These are phyloP conservation scores for Sphaerobolus stellatus DNA, from an alignment of 1,284 basidiomycete species.

Conservation along the genomic window DNA sequence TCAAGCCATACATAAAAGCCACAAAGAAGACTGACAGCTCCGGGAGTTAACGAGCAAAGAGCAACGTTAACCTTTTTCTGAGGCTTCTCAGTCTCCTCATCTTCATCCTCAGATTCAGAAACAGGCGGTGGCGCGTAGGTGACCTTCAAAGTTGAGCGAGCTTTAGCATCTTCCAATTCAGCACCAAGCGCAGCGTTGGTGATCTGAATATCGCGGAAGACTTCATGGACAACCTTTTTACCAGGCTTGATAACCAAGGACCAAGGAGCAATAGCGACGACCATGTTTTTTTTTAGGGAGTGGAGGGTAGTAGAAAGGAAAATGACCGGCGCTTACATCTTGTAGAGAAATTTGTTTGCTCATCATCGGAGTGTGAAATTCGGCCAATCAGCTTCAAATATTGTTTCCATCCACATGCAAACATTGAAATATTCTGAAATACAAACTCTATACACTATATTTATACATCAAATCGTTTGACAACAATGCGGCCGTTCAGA, in stretches of 20 bases:
- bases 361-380: constrained; percentile 2
- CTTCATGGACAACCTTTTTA: constrained; percentile 58
- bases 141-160: constrained; percentile 80
- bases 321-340: background rate
- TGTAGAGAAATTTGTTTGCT: constrained; percentile 9
- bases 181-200: constrained; percentile 85
- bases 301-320: background rate
- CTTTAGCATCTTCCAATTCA: constrained; percentile 60
- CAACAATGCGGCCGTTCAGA: constrained; percentile 7
- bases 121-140: constrained; percentile 50
- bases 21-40: constrained; percentile 51
- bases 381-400: no score
- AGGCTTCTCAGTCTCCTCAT: constrained; percentile 43
- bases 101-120: constrained; percentile 50
- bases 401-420: no score
- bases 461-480: constrained; percentile 13
- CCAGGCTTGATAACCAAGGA: constrained; percentile 62
- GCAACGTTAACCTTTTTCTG: constrained; percentile 46
- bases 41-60: constrained; percentile 69
- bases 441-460: background rate
- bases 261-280: constrained; percentile 33
- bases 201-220: constrained; percentile 74
- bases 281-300: constrained; percentile 1
- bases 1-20: background rate
- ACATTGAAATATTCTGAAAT: no score